Evolutionary conservation across 2,329 filamentous ascomycete genomes (phyloP), one percentile per base, ranked within the genome.

Genomic region (Penicillium palitans): DNA sequence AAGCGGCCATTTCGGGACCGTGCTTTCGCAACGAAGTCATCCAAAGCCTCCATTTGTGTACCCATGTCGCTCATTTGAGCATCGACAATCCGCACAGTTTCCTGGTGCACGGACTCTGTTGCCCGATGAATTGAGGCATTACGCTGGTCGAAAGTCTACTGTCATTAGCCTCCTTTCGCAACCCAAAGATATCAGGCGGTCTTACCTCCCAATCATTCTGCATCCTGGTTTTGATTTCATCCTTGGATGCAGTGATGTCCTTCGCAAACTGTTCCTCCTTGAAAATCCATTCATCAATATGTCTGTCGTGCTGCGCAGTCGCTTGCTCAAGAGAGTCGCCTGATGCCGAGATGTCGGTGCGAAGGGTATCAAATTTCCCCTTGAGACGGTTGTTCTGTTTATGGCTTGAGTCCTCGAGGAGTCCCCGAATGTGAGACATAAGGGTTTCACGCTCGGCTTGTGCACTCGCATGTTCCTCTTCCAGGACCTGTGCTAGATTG

Each of bases 51-150:
- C 84, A 99, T 93, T 74, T 98, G 91, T n/a, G 82, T 84, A 60
- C 90, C 88, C 70, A 99, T 89, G 65, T 96, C 90, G 56, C 85
- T 83, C 78, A 96, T 90, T 76, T 99, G 95, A 57, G 90, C 88
- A 69, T 93, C 90, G 13, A 98, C 93, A 58, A 96, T 93, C 7
- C 88, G 88, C 31, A 96, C 86, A 0, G 93, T 97, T 76, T 96
- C 90, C 35, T 90, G 89, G 66, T 99, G 93, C 1, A 98, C 92
- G 2, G 90, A 90, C 66, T 90, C 89, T 0, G 93, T 93, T 0
- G 90, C 90, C 8, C 84, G 83, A 66, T 93, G 90, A 66, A 99
- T 93, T 6, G 89, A 87, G n/a, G 83, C 86, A 67, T 92, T 96
- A 69, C 90, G 88, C 57, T 89, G 83, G 66, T 91, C 90, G 39